A percentile compares a stretch with the other conserved stretches of the same genome.
phyloP scores from a whole-genome alignment of 2,329 filamentous ascomycete species.

The Monosporascus cannonballus region DNA sequence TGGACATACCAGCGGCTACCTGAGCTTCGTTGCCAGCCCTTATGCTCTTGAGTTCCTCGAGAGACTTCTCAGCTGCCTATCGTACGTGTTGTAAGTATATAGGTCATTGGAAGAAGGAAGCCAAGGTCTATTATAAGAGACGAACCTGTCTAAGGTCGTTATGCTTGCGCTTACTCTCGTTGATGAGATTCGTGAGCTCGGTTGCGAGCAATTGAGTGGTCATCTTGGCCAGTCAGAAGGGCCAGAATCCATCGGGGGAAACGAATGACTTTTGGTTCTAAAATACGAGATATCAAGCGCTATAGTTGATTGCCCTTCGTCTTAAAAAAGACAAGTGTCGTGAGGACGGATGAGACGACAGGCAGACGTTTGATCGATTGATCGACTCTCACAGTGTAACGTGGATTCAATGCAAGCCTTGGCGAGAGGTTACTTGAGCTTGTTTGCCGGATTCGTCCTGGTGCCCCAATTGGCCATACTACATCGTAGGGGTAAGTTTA shows the following conservation, averaged over 20 bases:
- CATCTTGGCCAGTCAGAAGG: constrained; percentile 50
- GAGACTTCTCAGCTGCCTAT: constrained; percentile 85
- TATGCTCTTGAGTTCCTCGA: constrained; percentile 79
- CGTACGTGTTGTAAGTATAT: constrained; percentile 4
- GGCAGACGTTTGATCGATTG: background rate
- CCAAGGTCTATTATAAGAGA: constrained; percentile 3
- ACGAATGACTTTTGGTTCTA: no score
- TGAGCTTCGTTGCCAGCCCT: constrained; percentile 70
- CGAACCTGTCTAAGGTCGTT: constrained; percentile 77
- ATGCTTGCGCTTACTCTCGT: constrained; percentile 94
- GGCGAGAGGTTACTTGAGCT: constrained; percentile 9
- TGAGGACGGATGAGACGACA: background rate
- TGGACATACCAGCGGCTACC: constrained; percentile 57
- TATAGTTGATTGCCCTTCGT: background rate
- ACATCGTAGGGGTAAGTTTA: no score
- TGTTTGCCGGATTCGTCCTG: constrained; percentile 25
- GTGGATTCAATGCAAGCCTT: background rate
- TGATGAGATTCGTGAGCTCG: constrained; percentile 84
- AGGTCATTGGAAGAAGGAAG: background rate
- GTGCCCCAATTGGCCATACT: constrained; percentile 1
- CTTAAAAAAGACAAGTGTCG: background rate
- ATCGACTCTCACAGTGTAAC: background rate
- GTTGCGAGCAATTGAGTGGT: constrained; percentile 83
- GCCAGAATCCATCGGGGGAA: constrained; percentile 17
- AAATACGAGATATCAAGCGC: background rate